Evolutionary conservation across 768 basidiomycete genomes (phyloP), one percentile per base, ranked within the genome.

Genomic region (Rhizopogon vesiculosus): DNA sequence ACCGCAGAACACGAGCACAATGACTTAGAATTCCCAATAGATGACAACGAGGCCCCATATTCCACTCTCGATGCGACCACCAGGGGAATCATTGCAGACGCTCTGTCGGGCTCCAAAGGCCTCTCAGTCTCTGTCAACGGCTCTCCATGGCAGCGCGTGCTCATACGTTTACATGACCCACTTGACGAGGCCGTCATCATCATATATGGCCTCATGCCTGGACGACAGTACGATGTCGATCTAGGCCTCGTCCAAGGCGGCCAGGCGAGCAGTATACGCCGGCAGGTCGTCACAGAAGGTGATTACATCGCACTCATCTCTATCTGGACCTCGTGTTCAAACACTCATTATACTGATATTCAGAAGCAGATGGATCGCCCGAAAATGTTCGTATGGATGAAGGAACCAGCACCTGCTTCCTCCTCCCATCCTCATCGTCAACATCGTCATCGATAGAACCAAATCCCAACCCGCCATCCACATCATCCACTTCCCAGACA

Each of bases 151-250:
- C 83, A 86, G 64, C 77, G 85, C 49, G 87, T 91, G 22, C 81
- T 91, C 64, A 83, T 91, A 55, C 83, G 86, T 52, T 83, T 91
- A 58, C 86, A 90, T 65, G 91, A 93, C 43, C 81, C 83, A 52
- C 78, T 80, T 0, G 93, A 95, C 61, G 89, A 96, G 64, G 94
- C 92, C 0, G 83, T 95, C 54, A 91, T 97, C 51, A 90, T 96
- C 56, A 82, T 98, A 28, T 94, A 93, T 56, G 92, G 91, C 1
- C 77, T 98, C 45, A 81, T 89, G 75, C 93, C 93, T 3, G 90
- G 90, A 2, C 80, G 90, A 54, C 89, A 91, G 66, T 97, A 97
- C 63, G 93, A 97, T 64, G 85, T 97, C 51, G 90, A 93, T 64
- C 74, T 97, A 10, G 86, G 80, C 2, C 78, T 95, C 28, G 84